Evolutionary conservation across 192 early-diverging fungal genomes (phyloP).

Genomic region (Paraglomus brasilianum): DNA sequence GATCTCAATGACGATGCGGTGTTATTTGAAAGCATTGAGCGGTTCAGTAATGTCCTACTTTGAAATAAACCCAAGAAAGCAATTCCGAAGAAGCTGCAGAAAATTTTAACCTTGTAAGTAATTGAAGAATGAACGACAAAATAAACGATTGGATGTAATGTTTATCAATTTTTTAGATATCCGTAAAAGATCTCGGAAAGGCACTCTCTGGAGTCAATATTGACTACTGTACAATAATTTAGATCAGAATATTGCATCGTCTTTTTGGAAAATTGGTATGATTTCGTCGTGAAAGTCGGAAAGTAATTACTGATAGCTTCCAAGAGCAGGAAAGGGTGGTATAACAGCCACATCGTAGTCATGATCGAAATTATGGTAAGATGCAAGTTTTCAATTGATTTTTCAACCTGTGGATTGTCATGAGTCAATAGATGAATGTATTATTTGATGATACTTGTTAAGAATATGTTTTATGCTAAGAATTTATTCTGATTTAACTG

Average conservation of each 20-base stretch:
- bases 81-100: too few species aligned
- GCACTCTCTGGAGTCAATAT: constrained; percentile 20
- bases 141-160: constrained; percentile 17
- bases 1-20: constrained; percentile 19
- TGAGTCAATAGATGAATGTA: too few species aligned
- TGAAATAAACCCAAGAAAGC: constrained; percentile 27
- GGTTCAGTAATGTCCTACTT: constrained; percentile 20
- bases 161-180: constrained; percentile 24
- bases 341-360: too few species aligned
- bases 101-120: constrained; percentile 31
- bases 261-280: constrained; percentile 29
- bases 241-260: constrained; percentile 10
- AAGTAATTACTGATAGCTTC: too few species aligned
- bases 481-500: too few species aligned
- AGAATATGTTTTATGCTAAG: too few species aligned
- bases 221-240: constrained; percentile 31
- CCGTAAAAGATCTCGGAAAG: constrained; percentile 19
- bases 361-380: too few species aligned
- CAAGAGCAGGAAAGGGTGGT: too few species aligned
- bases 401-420: too few species aligned
- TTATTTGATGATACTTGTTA: too few species aligned
- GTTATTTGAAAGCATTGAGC: constrained; percentile 20
- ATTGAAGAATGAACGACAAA: constrained; percentile 23
- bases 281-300: too few species aligned
- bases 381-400: too few species aligned